phyloP scores from a whole-genome alignment of 2,329 filamentous ascomycete species.

The Fusarium sp. region DNA sequence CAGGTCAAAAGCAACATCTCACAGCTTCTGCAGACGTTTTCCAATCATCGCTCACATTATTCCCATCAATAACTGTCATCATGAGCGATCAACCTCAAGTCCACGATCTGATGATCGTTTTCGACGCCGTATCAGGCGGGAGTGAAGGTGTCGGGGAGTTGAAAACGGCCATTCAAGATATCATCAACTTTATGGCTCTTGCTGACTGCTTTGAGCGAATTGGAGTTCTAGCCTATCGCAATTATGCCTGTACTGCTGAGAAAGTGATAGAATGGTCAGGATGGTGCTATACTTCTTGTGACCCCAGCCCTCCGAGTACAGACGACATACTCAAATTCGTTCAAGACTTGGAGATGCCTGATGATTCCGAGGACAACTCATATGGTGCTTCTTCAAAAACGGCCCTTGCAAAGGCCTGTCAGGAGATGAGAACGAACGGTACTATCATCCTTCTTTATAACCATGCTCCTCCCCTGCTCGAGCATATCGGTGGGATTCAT shows the following conservation, averaged over 20 bases:
- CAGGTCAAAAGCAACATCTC: neutral
- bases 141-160: neutral
- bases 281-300: neutral
- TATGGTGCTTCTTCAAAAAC: neutral
- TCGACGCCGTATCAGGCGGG: neutral
- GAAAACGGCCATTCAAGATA: neutral
- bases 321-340: neutral
- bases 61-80: neutral
- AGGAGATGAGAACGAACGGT: neutral
- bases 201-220: neutral
- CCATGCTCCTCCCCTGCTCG: neutral
- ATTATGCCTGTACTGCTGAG: neutral
- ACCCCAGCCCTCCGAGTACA: neutral
- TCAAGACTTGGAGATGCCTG: neutral
- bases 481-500: neutral
- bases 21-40: neutral
- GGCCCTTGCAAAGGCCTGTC: neutral
- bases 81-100: neutral
- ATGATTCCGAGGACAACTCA: too few relatives aligned
- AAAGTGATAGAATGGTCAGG: neutral
- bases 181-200: neutral
- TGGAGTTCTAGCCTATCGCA: neutral
- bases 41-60: neutral
- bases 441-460: neutral
- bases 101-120: neutral